Evolutionary conservation across 2,329 filamentous ascomycete species (phyloP).

Genomic region (Elsinoe ampelina): DNA sequence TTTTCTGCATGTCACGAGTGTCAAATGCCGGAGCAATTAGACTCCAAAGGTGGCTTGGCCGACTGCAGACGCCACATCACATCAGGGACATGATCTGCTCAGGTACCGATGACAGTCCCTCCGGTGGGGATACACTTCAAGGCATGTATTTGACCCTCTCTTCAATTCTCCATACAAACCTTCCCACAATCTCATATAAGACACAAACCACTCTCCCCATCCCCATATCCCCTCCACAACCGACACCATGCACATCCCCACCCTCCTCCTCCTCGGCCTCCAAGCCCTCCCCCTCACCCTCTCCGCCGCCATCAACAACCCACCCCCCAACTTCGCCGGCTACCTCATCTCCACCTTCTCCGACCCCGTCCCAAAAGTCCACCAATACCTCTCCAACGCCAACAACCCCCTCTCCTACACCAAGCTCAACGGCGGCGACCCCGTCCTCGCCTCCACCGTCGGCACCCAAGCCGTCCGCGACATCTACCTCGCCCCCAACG

Average conservation of each 20-base stretch:
- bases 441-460: slow-evolving; percentile 41
- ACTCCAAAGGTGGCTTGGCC: background rate
- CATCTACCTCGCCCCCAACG: slow-evolving; percentile 40
- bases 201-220: background rate
- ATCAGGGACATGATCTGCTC: background rate
- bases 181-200: background rate
- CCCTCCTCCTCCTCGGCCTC: background rate
- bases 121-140: slow-evolving; percentile 1
- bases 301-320: background rate
- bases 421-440: slow-evolving; percentile 41
- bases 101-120: background rate
- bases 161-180: background rate
- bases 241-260: background rate
- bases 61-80: background rate
- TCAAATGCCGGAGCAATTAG: background rate
- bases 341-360: slow-evolving; percentile 49
- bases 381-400: slow-evolving; percentile 39
- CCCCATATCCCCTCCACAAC: background rate
- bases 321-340: slow-evolving; percentile 27
- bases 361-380: slow-evolving; percentile 28
- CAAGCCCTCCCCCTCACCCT: background rate
- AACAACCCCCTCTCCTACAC: slow-evolving; percentile 43
- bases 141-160: background rate
- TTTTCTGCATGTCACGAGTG: background rate
- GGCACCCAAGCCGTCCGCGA: slow-evolving; percentile 48